phyloP scores from a whole-genome alignment of 352 stramenopile species.

The Phytophthora syringae region DNA sequence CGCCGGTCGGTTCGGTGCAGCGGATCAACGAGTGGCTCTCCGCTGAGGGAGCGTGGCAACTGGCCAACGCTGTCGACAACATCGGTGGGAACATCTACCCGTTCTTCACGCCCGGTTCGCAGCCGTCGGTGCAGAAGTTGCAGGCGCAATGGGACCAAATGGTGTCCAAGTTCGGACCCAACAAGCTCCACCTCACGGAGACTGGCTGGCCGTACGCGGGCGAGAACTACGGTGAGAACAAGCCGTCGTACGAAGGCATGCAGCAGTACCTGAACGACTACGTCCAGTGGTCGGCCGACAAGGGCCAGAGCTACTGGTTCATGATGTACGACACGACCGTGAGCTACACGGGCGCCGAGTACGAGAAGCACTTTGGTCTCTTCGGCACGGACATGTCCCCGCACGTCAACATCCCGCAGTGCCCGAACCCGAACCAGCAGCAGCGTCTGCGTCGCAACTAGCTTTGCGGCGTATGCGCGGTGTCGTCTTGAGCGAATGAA shows the following conservation, averaged over 20 bases:
- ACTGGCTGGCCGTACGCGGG: conserved; percentile 62
- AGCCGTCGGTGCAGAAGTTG: conserved; percentile 57
- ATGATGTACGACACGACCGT: conserved; percentile 68
- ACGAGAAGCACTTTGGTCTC: conserved; percentile 68
- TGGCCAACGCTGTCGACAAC: conserved; percentile 41
- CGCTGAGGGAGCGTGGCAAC: conserved; percentile 25
- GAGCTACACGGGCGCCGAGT: conserved; percentile 48
- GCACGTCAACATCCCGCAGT: conserved; percentile 46
- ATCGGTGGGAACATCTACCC: conserved; percentile 58
- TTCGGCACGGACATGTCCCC: conserved; percentile 43
- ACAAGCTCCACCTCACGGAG: conserved; percentile 61
- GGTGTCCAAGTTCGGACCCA: conserved; percentile 38
- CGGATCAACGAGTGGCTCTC: conserved; percentile 69
- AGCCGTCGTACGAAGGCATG: conserved; percentile 39
- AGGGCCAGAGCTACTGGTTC: conserved; percentile 52
- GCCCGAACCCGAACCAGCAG: conserved; percentile 25
- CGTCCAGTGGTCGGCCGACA: conserved; percentile 20
- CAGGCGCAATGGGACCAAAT: conserved; percentile 56
- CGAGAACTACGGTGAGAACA: conserved; percentile 32
- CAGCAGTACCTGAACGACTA: conserved; percentile 56
- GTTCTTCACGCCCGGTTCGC: conserved; percentile 47
- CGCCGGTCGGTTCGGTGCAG: conserved; percentile 70
- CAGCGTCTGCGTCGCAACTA: conserved; percentile 19
- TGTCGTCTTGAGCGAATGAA: too few relatives aligned
- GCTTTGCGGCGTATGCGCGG: too few relatives aligned